A percentile compares a stretch with the other conserved stretches of the same genome.
These are phyloP conservation scores for Suhomyces xylopsoci DNA, from an alignment of 805 yeast genomes.

Conservation along the genomic window DNA sequence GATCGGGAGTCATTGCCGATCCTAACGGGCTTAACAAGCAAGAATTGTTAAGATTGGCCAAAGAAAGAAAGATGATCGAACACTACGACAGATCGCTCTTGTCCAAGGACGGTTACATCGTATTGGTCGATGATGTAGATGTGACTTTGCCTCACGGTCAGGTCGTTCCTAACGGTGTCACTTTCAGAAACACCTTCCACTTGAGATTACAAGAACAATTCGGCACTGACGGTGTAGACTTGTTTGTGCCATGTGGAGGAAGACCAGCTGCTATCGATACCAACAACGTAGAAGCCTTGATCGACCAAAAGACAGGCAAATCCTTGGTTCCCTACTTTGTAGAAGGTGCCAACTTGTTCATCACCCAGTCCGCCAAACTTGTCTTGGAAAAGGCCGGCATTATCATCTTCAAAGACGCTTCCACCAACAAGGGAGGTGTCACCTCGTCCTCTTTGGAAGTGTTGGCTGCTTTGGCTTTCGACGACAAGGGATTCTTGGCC, in stretches of 20 bases:
- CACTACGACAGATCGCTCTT: conserved; percentile 65
- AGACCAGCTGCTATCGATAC: conserved; percentile 95
- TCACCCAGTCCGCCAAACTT: conserved; percentile 90
- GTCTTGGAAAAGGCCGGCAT: conserved; percentile 84
- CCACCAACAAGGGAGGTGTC: conserved; percentile 98
- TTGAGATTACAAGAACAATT: conserved; percentile 63
- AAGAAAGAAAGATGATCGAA: conserved; percentile 69
- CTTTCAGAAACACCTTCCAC: conserved; percentile 90
- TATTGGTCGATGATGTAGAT: conserved; percentile 82
- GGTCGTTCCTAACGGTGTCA: conserved; percentile 75
- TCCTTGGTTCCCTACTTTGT: conserved; percentile 81
- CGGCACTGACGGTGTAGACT: conserved; percentile 58
- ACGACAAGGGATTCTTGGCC: conserved; percentile 74
- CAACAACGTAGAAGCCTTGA: conserved; percentile 67
- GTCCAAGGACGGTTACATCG: conserved; percentile 72
- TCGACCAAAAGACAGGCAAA: conserved; percentile 75
- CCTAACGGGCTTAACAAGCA: conserved; percentile 81
- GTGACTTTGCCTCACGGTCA: conserved; percentile 73
- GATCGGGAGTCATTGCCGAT: conserved; percentile 92
- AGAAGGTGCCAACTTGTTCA: conserved; percentile 96
- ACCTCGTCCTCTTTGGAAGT: conserved; percentile 96
- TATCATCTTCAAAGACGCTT: conserved; percentile 88
- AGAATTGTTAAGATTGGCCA: conserved; percentile 78
- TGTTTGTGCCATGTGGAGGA: conserved; percentile 98
- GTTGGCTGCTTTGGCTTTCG: conserved; percentile 87